Base-by-base conservation (phyloP, 805 yeast genomes). In the Torulaspora gathmanii region DNA sequence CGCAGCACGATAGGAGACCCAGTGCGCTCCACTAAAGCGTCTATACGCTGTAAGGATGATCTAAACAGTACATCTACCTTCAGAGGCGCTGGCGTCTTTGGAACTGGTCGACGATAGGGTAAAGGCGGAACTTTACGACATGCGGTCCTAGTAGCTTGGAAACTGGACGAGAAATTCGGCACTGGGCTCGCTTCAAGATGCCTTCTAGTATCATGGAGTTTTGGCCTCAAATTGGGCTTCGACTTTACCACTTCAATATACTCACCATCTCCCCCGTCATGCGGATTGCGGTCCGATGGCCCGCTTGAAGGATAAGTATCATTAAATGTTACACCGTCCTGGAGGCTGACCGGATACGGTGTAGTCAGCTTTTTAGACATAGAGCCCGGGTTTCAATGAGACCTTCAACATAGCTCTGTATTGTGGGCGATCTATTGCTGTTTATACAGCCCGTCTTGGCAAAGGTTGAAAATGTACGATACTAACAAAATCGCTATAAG, bases 181-280 rank as follows among this genome's bases (percentile, higher is more conserved):
- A 37, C 40, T 3, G 22, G 34, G 17, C 16, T 31, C 34, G 3
- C 16, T 19, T 5, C 16, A n/a, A 15, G 20, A 22, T 16, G 7
- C 11, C 33, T 16, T 17, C 23, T 11, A 15, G 29, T 15, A 26
- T n/a, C 33, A 23, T 33, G 11, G 3, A 10, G 4, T 10, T 20
- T 22, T 4, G 40, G 35, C 29, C 22, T 35, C 3, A 9, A 3
- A 10, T 19, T 13, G 3, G 40, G 36, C 30, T 23, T 40, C 3
- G 44, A 39, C 20, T 16, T 28, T 5, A 44, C 29, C 5, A 44
- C n/a, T 20, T 44, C 47, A 3, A 30, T 37, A 23, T 38, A 44
- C 19, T 33, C 38, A 4, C 20, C 40, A 27, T 44, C 35, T 8
- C 13, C n/a, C n/a, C 29, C 37, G 40, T 22, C 25, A 10, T 33